Evolutionary conservation across 495 filamentous ascomycete species (phyloP).

Genomic region (Cercophora sp.): DNA sequence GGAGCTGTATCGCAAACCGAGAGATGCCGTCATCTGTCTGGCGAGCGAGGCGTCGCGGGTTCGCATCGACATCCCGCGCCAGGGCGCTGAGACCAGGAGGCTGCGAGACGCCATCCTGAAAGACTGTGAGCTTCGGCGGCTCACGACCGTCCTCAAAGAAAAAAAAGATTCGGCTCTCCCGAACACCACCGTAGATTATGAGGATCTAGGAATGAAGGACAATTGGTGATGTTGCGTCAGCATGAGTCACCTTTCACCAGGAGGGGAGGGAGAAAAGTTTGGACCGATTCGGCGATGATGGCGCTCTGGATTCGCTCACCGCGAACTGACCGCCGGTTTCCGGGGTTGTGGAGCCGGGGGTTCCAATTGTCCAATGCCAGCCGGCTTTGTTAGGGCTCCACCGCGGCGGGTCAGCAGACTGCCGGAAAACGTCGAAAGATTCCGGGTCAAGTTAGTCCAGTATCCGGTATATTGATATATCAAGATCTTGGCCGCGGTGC

Average conservation of each 20-base stretch:
- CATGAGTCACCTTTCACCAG: slow-evolving; percentile 20
- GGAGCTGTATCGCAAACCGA: slow-evolving; percentile 26
- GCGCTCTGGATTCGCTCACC: neutral
- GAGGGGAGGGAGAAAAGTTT: slow-evolving; percentile 4
- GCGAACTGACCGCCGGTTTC: slow-evolving; percentile 15
- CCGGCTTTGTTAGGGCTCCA: slow-evolving; percentile 1
- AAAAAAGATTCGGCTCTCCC: too few relatives aligned
- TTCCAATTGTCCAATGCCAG: slow-evolving; percentile 10
- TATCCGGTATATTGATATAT: too few relatives aligned
- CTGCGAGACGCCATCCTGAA: slow-evolving; percentile 43
- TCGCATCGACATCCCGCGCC: slow-evolving; percentile 29
- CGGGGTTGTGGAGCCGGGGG: neutral
- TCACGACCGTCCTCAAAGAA: neutral
- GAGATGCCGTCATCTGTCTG: slow-evolving; percentile 16
- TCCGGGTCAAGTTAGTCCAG: too few relatives aligned
- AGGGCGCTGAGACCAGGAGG: slow-evolving; percentile 32
- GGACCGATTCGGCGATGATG: slow-evolving; percentile 6
- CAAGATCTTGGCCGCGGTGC: too few relatives aligned
- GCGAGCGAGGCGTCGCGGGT: slow-evolving; percentile 20
- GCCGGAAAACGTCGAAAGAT: too few relatives aligned
- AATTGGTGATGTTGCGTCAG: neutral
- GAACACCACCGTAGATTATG: too few relatives aligned
- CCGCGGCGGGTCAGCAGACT: too few relatives aligned
- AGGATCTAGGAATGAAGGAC: neutral
- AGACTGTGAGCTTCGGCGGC: slow-evolving; percentile 24